Evolutionary conservation across 108 stramenopile species (phyloP).

Genomic region (Cyclotella atomus): DNA sequence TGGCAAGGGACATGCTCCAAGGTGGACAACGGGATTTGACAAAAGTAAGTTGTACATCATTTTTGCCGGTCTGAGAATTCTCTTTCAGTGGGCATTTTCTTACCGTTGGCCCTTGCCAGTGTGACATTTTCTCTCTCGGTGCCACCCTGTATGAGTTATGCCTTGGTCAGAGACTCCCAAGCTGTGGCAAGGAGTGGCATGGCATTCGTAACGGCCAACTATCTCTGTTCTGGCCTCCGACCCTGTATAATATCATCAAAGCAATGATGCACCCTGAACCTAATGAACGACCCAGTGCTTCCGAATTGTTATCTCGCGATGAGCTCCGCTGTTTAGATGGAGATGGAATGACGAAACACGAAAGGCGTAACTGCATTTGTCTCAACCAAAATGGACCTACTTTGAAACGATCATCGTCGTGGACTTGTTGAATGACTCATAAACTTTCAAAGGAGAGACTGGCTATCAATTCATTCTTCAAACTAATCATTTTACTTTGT

Average conservation of each 20-base stretch:
- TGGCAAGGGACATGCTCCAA: constrained; percentile 64
- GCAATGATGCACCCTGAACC: constrained; percentile 68
- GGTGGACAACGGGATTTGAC: constrained; percentile 79
- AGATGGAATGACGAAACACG: background rate
- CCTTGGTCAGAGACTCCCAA: constrained; percentile 47
- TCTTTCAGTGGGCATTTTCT: background rate
- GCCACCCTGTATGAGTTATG: constrained; percentile 69
- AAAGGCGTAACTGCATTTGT: background rate
- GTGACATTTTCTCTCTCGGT: constrained; percentile 78
- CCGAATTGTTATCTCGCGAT: constrained; percentile 43
- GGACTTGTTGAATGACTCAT: constrained; percentile 16
- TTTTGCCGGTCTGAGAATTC: background rate
- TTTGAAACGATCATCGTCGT: constrained; percentile 29
- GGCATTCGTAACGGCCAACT: constrained; percentile 58
- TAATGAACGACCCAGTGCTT: constrained; percentile 49
- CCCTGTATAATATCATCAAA: constrained; percentile 35
- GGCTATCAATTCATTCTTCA: too few relatives aligned
- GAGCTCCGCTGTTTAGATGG: constrained; percentile 12
- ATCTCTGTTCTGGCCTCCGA: constrained; percentile 32
- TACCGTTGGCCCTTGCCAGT: constrained; percentile 6
- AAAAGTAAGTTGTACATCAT: constrained; percentile 49
- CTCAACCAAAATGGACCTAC: background rate
- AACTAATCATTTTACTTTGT: too few relatives aligned
- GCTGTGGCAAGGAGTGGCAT: constrained; percentile 69
- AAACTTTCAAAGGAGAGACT: too few relatives aligned